phyloP scores from a whole-genome alignment of 2,329 filamentous ascomycete genomes.

The Paracorniculantispora psalliotae region DNA sequence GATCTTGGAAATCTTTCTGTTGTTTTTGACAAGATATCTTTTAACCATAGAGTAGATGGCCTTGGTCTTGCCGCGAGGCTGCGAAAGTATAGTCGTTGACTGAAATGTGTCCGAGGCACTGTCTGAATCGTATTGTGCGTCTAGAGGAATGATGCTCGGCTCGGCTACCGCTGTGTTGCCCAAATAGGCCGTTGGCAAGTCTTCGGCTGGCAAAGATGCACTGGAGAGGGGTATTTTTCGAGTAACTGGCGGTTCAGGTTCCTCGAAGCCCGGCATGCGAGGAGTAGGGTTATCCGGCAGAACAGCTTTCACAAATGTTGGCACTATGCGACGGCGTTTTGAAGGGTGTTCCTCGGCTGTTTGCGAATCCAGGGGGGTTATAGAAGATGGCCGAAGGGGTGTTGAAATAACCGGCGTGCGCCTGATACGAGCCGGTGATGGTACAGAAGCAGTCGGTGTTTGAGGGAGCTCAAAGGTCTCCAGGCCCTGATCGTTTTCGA shows the following conservation, averaged over 20 bases:
- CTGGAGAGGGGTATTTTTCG: not conserved
- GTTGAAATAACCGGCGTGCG: not conserved
- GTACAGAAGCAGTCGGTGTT: not conserved
- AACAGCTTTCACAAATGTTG: slow-evolving; percentile 20
- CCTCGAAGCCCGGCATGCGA: slow-evolving; percentile 9
- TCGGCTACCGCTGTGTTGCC: slow-evolving; percentile 28
- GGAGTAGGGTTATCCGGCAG: slow-evolving; percentile 15
- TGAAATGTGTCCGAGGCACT: slow-evolving; percentile 5
- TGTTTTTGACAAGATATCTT: slow-evolving; percentile 32
- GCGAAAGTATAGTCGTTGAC: not conserved
- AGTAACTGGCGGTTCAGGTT: not conserved
- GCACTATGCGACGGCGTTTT: slow-evolving; percentile 26
- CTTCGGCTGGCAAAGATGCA: slow-evolving; percentile 9
- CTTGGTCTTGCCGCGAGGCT: slow-evolving; percentile 39
- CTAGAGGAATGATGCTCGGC: slow-evolving; percentile 15
- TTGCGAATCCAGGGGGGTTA: not conserved
- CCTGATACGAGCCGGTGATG: not conserved
- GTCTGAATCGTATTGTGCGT: not conserved
- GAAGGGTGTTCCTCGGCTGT: not conserved
- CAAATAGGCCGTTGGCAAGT: slow-evolving; percentile 28
- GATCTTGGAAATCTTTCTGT: slow-evolving; percentile 15
- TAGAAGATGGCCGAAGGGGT: not conserved
- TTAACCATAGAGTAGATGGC: slow-evolving; percentile 39
- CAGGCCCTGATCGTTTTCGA: not conserved
- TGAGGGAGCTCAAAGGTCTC: not conserved